Evolutionary conservation across 768 basidiomycete species (phyloP), one percentile per base, ranked within the genome.

Genomic region (Suillus ampliporus): DNA sequence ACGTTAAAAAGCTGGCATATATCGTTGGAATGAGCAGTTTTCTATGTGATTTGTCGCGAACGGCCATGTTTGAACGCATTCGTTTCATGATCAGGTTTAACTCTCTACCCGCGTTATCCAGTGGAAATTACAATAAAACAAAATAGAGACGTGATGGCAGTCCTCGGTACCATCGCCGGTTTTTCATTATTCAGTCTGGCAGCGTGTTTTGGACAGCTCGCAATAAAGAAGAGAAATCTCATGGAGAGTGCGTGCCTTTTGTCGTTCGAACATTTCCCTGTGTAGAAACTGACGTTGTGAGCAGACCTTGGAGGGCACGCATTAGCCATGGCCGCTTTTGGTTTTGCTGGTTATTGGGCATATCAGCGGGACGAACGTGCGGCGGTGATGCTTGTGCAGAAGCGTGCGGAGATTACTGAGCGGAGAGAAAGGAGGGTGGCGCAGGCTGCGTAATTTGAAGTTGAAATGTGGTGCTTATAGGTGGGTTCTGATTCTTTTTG

Each of bases 101-200:
- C 34, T 53, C 60, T 61, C n/a, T n/a, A 31, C 56, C 48, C 3
- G 31, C 28, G n/a, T n/a, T n/a, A n/a, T n/a, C 14, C 11, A 23
- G 17, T 52, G 6, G 41, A n/a, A 37, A 44, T 38, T 6, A 53
- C 10, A 44, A 31, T 6, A 43, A 60, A 58, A 62, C 19, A 21
- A 37, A 48, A n/a, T 19, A 21, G 56, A 57, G 44, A 61, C 59
- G 67, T 58, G 61, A 92, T 91, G 88, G 72, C 89, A 46, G 78
- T 92, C 71, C 78, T 90, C 61, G 78, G 86, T 56, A 91, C 86
- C 72, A 77, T 94, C 65, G 74, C 92, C 71, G 91, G 92, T 46
- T 92, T 92, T 77, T 90, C 92, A 3, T 76, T 84, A 61, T 89
- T 94, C 71, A 95, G 95, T 47, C 89, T 97, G 62, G 88, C 89